Base-by-base conservation (phyloP, 208 protist species). In the Angomonas ambiguus region DNA sequence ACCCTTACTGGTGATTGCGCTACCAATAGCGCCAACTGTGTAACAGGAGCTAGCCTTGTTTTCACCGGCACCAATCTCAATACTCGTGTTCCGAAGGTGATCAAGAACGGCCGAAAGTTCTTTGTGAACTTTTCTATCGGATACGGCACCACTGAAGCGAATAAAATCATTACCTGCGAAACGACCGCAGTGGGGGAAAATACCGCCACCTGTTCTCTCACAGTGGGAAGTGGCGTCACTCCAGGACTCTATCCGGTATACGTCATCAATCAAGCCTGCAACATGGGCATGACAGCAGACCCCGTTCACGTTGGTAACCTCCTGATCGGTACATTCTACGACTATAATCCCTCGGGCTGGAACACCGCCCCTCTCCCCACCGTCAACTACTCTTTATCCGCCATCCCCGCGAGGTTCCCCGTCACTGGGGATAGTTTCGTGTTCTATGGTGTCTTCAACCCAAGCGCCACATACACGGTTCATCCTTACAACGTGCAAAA, bases 401-500 rank as follows among this genome's bases (percentile, higher is more conserved):
- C 41, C 0, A 62, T 61, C 34, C 31, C 10, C 28, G 35, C 53
- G 10, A 42, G 42, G 42, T 49, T 49, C 30, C 5, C 62, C 31
- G 38, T 48, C 57, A 59, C 55, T 10, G 65, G 65, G n/a, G 48
- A 48, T 11, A 28, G 20, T 27, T 61, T 71, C 56, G n/a, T 49
- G 34, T 22, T 71, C 28, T 71, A 57, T 24, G 65, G 65, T 10
- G 30, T 5, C 27, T 71, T 71, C 45, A 49, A 56, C 57, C 11
- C 33, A 5, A 64, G 42, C n/a, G 25, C 33, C 42, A 53, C 59
- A 0, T 71, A 58, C 42, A 42, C n/a, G 6, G 25, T 71, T 1
- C 18, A 51, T 2, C 41, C 64, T 27, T 71, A 59, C 56, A 71
- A 71, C 56, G 30, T 51, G 31, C 65, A 71, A 48, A 33, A 18